phyloP scores from a whole-genome alignment of 108 stramenopile genomes.

The Parietichytrium sp. region DNA sequence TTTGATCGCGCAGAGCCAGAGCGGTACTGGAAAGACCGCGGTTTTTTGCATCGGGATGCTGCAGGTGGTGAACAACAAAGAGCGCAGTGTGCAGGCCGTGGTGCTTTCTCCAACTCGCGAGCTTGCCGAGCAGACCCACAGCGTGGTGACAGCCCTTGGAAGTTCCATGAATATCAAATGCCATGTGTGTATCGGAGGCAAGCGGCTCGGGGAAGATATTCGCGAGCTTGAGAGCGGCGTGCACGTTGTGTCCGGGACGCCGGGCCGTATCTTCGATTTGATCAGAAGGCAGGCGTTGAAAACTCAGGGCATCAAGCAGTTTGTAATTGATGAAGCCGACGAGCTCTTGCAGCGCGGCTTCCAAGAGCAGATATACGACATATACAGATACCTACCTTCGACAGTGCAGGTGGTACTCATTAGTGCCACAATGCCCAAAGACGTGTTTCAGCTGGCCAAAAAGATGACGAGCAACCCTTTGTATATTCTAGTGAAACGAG shows the following conservation, averaged over 20 bases:
- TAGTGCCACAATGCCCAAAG: conserved; percentile 88
- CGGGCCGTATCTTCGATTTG: conserved; percentile 96
- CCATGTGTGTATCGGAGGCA: conserved; percentile 96
- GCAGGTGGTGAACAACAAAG: conserved; percentile 76
- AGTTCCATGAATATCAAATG: conserved; percentile 96
- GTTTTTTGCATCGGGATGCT: conserved; percentile 92
- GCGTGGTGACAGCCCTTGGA: conserved; percentile 82
- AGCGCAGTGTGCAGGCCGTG: conserved; percentile 80
- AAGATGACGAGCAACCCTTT: conserved; percentile 98
- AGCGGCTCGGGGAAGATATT: conserved; percentile 86
- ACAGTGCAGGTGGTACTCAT: conserved; percentile 88
- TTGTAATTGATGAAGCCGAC: conserved; percentile 98
- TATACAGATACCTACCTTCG: conserved; percentile 90
- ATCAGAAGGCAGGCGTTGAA: conserved; percentile 82
- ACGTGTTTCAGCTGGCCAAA: conserved; percentile 93
- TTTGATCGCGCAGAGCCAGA: conserved; percentile 98
- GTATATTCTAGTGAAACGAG: conserved; percentile 90
- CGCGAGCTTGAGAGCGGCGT: conserved; percentile 82
- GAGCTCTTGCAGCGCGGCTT: conserved; percentile 95
- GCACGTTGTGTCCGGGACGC: conserved; percentile 94
- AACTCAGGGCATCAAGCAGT: conserved; percentile 74
- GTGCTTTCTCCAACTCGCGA: conserved; percentile 94
- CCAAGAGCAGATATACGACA: conserved; percentile 99
- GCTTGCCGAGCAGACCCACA: conserved; percentile 93
- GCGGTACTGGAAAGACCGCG: conserved; percentile 94